Conservation (phyloP, 2,329 filamentous ascomycete genomes). For the Acrodontium crateriforme region DNA sequence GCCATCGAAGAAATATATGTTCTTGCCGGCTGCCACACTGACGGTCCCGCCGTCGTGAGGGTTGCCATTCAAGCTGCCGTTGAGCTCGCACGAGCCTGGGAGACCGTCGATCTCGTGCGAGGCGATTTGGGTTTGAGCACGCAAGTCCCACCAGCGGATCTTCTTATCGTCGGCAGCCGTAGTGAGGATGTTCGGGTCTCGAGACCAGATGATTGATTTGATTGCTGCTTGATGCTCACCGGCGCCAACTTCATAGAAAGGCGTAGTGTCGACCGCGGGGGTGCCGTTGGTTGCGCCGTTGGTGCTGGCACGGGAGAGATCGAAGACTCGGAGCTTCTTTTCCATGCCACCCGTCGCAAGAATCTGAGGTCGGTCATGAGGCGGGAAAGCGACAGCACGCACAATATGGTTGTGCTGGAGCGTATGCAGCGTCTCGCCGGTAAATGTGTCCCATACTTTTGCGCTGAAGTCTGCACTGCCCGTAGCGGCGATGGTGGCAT, state of each 20-base stretch:
- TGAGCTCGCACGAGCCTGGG: slow-evolving; percentile 87
- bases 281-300: slow-evolving; percentile 5
- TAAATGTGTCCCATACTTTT: slow-evolving; percentile 95
- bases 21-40: slow-evolving; percentile 87
- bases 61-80: slow-evolving; percentile 48
- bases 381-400: slow-evolving; percentile 70
- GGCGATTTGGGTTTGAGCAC: slow-evolving; percentile 58
- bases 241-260: slow-evolving; percentile 74
- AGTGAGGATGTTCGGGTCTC: slow-evolving; percentile 70
- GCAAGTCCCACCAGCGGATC: slow-evolving; percentile 87
- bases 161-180: slow-evolving; percentile 86
- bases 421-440: slow-evolving; percentile 74
- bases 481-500: slow-evolving; percentile 78
- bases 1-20: slow-evolving; percentile 82
- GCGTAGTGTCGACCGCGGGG: slow-evolving; percentile 14
- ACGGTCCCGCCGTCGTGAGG: slow-evolving; percentile 55
- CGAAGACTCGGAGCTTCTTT: slow-evolving; percentile 91
- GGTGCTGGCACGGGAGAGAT: slow-evolving; percentile 50
- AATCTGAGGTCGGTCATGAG: slow-evolving; percentile 51
- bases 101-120: slow-evolving; percentile 68
- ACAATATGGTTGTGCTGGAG: slow-evolving; percentile 92
- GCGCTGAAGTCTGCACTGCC: slow-evolving; percentile 85
- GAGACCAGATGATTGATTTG: slow-evolving; percentile 86
- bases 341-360: slow-evolving; percentile 90
- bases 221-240: slow-evolving; percentile 77